Evolutionary conservation across 345 rosid genomes (phyloP).

Genomic region (Bruguiera gymnorhiza): DNA sequence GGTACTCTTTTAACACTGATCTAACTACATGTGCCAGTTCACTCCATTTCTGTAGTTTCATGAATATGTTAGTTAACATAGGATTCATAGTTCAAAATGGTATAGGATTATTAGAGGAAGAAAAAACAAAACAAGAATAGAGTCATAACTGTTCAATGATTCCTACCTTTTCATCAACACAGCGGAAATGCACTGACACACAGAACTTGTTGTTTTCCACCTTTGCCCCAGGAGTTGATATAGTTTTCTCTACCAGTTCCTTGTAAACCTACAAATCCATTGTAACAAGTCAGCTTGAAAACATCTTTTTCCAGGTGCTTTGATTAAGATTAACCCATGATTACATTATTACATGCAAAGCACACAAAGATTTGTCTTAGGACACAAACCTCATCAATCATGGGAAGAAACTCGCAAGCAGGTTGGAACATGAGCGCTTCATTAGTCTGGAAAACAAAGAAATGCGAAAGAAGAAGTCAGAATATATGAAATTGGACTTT

Average conservation of each 20-base stretch:
- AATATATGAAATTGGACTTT: not conserved
- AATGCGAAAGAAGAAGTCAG: not conserved
- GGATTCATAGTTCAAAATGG: not conserved
- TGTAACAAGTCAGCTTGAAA: too few relatives aligned
- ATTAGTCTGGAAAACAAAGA: constrained; percentile 27
- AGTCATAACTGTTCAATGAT: too few relatives aligned
- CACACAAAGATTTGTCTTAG: too few relatives aligned
- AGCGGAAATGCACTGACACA: constrained; percentile 71
- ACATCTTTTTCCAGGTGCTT: too few relatives aligned
- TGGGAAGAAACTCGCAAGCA: constrained; percentile 65
- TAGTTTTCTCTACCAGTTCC: constrained; percentile 52
- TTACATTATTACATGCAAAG: too few relatives aligned
- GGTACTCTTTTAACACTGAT: constrained; percentile 57
- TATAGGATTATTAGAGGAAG: not conserved
- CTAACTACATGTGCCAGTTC: constrained; percentile 58
- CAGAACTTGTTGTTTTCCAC: constrained; percentile 82
- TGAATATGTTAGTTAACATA: constrained; percentile 1
- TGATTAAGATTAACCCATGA: too few relatives aligned
- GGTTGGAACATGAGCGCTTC: constrained; percentile 60
- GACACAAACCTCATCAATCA: constrained; percentile 59
- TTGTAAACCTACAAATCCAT: constrained; percentile 39
- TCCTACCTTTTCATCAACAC: constrained; percentile 66
- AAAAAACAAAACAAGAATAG: too few relatives aligned
- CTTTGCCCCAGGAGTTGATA: constrained; percentile 57
- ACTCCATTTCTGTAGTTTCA: constrained; percentile 61